Percentiles rank a stretch among this genome's conserved stretches.
Conservation (phyloP, 2,329 filamentous ascomycete genomes). For the Talaromyces marneffei region DNA sequence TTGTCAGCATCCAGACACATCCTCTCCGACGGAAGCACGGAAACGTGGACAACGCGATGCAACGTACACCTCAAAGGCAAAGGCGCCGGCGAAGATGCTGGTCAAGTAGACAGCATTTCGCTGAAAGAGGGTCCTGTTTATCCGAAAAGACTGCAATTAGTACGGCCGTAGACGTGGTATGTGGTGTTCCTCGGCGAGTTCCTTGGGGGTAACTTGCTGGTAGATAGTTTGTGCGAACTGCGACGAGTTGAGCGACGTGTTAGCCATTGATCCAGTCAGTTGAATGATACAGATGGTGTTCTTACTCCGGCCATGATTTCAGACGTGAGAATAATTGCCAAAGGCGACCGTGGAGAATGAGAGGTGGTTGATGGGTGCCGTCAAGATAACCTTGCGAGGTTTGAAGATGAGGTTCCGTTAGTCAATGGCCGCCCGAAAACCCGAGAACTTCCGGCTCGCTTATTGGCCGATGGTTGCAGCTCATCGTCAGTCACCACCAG, state of each 20-base stretch:
- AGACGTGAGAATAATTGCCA: background rate
- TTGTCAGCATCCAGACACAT: conserved; percentile 2
- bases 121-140: conserved; percentile 69
- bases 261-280: conserved; percentile 20
- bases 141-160: conserved; percentile 16
- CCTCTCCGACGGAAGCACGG: background rate
- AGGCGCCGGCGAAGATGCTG: conserved; percentile 78
- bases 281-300: conserved; percentile 11
- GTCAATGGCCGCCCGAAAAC: conserved; percentile 2
- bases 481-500: background rate
- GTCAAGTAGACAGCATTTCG: conserved; percentile 84
- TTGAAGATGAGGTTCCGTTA: conserved; percentile 23
- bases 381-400: conserved; percentile 17
- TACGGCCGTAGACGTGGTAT: conserved; percentile 2
- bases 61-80: conserved; percentile 87
- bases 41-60: background rate
- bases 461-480: conserved; percentile 27
- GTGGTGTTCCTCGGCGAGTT: conserved; percentile 12
- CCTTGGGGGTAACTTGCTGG: conserved; percentile 47
- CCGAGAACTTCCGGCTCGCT: conserved; percentile 35
- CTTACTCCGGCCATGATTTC: conserved; percentile 55
- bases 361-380: conserved; percentile 16
- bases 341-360: conserved; percentile 8
- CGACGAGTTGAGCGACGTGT: conserved; percentile 23
- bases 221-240: conserved; percentile 53